Conservation (phyloP, 169 alveolate genomes). For the Plasmodium adleri region DNA sequence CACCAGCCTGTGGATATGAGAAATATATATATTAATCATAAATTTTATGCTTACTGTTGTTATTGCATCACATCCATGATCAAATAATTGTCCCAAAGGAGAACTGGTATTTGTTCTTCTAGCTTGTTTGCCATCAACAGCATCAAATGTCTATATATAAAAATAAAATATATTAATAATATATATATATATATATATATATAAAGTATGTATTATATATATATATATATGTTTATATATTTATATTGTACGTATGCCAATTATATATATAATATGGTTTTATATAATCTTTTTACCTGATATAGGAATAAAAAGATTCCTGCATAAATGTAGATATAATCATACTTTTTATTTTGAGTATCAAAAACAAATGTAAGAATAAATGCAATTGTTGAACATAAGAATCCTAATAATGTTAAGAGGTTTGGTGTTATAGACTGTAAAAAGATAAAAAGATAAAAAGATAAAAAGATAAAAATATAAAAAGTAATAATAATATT, state of each 20-base stretch:
- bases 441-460: not conserved
- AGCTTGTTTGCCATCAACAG: conserved; percentile 94
- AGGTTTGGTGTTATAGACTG: conserved; percentile 68
- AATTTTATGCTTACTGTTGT: conserved; percentile 65
- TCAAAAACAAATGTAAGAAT: conserved; percentile 56
- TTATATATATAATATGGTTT: no score
- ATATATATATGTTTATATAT: no score
- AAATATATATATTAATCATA: conserved; percentile 4
- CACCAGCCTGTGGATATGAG: conserved; percentile 1
- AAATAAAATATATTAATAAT: not conserved
- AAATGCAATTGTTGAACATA: conserved; percentile 64
- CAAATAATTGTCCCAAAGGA: conserved; percentile 92
- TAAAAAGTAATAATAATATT: conserved; percentile 12
- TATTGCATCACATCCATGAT: conserved; percentile 92
- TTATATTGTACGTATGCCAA: no score
- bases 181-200: no score
- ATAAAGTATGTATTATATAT: no score
- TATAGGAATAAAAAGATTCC: conserved; percentile 58
- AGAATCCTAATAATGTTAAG: conserved; percentile 68
- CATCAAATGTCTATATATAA: conserved; percentile 87
- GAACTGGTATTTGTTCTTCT: conserved; percentile 87
- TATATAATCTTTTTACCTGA: conserved; percentile 12
- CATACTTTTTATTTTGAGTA: conserved; percentile 42
- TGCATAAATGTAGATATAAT: conserved; percentile 47
- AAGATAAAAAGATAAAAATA: not conserved